phyloP scores from a whole-genome alignment of 1,139 yeast species.

The Yamadazyma songkhlaensis region DNA sequence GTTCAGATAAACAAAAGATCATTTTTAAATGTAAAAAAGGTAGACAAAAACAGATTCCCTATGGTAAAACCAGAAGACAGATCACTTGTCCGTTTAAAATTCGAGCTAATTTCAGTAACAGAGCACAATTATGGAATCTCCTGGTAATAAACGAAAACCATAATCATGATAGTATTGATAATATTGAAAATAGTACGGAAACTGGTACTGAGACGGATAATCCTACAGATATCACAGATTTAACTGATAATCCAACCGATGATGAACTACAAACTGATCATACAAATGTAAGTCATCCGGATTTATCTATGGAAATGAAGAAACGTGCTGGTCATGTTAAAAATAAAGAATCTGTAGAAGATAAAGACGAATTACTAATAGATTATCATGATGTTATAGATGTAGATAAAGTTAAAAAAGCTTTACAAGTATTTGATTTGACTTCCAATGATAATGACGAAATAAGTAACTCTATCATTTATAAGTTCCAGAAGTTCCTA shows the following conservation, averaged over 20 bases:
- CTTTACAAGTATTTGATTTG: constrained; percentile 5
- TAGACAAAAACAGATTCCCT: constrained; percentile 14
- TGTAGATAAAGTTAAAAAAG: constrained; percentile 5
- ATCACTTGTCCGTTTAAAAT: constrained; percentile 65
- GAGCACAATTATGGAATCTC: constrained; percentile 57
- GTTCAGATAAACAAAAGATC: constrained; percentile 66
- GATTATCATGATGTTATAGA: constrained; percentile 5
- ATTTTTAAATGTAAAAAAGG: constrained; percentile 62
- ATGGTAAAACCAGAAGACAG: constrained; percentile 20
- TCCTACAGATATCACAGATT: not conserved
- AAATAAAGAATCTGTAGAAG: not conserved
- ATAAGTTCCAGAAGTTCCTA: constrained; percentile 4
- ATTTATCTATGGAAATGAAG: not conserved
- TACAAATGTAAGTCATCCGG: not conserved
- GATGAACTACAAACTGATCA: not conserved
- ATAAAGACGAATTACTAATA: constrained; percentile 3
- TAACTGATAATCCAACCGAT: constrained; percentile 1
- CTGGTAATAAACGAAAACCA: constrained; percentile 59
- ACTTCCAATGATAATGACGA: constrained; percentile 4
- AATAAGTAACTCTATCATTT: constrained; percentile 1
- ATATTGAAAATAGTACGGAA: not conserved
- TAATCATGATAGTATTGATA: constrained; percentile 23
- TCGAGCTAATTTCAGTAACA: constrained; percentile 61
- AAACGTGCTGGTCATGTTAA: not conserved
- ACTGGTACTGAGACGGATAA: not conserved